Conservation (phyloP, 2,329 filamentous ascomycete species). For the Phoma sp. region DNA sequence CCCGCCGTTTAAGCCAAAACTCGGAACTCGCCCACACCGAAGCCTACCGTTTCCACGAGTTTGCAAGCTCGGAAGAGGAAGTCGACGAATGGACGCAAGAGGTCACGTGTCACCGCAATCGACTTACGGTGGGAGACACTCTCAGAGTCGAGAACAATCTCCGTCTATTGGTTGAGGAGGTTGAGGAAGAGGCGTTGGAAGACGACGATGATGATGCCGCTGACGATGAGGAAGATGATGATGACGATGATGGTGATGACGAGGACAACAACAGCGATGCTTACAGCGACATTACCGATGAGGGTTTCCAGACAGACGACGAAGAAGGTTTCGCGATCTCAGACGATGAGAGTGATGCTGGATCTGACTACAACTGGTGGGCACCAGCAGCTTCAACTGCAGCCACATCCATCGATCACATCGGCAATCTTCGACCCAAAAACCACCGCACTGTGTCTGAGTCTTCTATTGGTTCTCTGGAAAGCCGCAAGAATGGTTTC, state of each 20-base stretch:
- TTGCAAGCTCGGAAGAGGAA: slow-evolving; percentile 83
- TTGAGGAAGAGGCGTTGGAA: slow-evolving; percentile 83
- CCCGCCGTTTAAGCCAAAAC: slow-evolving; percentile 46
- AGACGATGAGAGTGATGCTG: slow-evolving; percentile 70
- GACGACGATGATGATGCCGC: slow-evolving; percentile 63
- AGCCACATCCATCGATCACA: slow-evolving; percentile 58
- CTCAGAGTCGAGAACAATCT: slow-evolving; percentile 89
- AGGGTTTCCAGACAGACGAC: slow-evolving; percentile 84
- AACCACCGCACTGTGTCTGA: slow-evolving; percentile 58
- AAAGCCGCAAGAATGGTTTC: slow-evolving; percentile 45
- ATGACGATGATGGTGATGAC: slow-evolving; percentile 55
- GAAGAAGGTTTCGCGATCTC: slow-evolving; percentile 74
- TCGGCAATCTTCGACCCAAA: slow-evolving; percentile 58
- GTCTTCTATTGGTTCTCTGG: slow-evolving; percentile 62
- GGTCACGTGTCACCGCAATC: slow-evolving; percentile 67
- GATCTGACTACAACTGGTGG: slow-evolving; percentile 72
- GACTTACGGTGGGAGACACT: slow-evolving; percentile 88
- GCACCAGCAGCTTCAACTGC: slow-evolving; percentile 60
- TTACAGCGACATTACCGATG: slow-evolving; percentile 56
- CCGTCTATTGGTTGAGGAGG: slow-evolving; percentile 84
- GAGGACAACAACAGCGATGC: slow-evolving; percentile 55
- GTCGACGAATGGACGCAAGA: slow-evolving; percentile 93
- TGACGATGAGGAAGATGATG: slow-evolving; percentile 51
- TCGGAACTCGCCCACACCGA: slow-evolving; percentile 60
- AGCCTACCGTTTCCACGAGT: slow-evolving; percentile 81